Base-by-base conservation (phyloP, 2,329 filamentous ascomycete species). In the Elsinoe ampelina region DNA sequence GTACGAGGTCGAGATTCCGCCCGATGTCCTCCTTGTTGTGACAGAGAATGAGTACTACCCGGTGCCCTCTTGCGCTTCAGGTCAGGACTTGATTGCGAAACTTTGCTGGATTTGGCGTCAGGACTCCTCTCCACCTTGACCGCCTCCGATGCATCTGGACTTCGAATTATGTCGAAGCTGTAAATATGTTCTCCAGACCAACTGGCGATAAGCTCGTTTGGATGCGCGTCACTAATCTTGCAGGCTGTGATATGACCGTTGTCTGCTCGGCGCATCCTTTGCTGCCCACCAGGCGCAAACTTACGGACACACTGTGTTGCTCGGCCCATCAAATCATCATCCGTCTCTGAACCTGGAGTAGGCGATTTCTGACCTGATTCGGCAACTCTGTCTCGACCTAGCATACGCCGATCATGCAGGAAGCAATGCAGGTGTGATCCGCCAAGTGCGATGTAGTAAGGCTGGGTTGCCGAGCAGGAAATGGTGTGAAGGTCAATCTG, bases 361-460 rank as follows among this genome's bases (percentile, higher is more conserved):
- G 74, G 72, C 17, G 72, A 65, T 10, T 68, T 69, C 15, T 70
- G 73, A 15, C 82, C 82, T 56, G 71, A 72, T 64, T 86, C 83
- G 4, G 66, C 67, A 3, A 77, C 67, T 26, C 72, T 71, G 65
- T 86, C 80, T 41, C 83, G 75, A 5, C 83, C 82, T 19, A 82
- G 72, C 83, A 86, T 86, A 5, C 83, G 77, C 57, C 83, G 75
- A 65, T 86, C 83, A 64, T 86, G 83, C 32, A 86, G 73, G 64
- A 86, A 85, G 66, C 82, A 85, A 65, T 86, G 82, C 8, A 84
- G 73, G 67, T 86, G 83, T 6, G 81, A 80, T n/a, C 83, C 83
- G 43, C 83, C 83, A 12, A 86, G 70, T 6, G 83, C 84, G 62
- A 86, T 86, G 63, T 86, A 86, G 64, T 86, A 81, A 11, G 83